Conservation (phyloP, 139 green algal species). For the Chlamydomonas sphaeroides region DNA sequence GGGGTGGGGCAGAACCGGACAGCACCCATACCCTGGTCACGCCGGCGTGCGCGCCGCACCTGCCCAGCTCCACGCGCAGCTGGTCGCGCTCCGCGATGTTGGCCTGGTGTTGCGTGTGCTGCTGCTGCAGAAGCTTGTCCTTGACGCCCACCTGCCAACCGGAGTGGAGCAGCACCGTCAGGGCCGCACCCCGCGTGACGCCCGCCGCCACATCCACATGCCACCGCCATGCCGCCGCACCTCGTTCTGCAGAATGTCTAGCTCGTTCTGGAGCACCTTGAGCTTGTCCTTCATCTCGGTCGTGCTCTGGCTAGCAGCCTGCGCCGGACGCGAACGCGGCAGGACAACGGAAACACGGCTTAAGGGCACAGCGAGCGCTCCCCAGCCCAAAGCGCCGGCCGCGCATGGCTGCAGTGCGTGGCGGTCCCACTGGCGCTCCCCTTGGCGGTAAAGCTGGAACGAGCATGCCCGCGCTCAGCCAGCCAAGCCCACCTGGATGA, state of each 20-base stretch:
- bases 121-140: conserved; percentile 70
- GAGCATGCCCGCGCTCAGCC: no score
- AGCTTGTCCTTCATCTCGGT: conserved; percentile 86
- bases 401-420: no score
- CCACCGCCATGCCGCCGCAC: conserved; percentile 1
- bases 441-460: no score
- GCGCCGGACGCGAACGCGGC: neutral
- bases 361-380: no score
- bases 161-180: neutral
- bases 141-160: conserved; percentile 58
- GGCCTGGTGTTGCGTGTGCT: conserved; percentile 51
- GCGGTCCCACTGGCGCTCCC: no score
- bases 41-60: no score
- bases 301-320: conserved; percentile 69
- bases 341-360: neutral
- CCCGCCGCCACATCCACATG: neutral
- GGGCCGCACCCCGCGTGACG: no score
- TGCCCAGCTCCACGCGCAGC: conserved; percentile 73
- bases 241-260: conserved; percentile 76
- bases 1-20: no score
- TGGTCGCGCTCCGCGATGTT: conserved; percentile 66
- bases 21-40: no score
- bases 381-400: no score
- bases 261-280: conserved; percentile 79
- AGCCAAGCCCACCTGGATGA: conserved; percentile 60